Conservation (phyloP, 305 asterid genomes). For the Euphrasia arctica region DNA sequence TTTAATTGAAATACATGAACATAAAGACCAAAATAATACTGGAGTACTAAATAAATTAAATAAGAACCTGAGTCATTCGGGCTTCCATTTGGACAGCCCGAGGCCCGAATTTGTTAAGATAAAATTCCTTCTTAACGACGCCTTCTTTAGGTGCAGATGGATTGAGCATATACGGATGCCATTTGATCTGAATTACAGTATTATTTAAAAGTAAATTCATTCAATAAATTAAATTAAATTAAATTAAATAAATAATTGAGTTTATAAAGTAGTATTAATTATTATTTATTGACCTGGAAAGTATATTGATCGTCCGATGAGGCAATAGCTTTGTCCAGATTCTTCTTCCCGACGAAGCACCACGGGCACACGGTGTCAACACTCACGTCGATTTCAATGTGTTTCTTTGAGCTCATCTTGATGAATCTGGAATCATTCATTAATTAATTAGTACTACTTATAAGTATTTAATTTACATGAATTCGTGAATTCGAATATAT, state of each 20-base stretch:
- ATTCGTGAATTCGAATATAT: no score
- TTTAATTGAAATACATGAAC: slow-evolving; percentile 8
- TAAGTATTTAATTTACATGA: no score
- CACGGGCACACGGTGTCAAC: slow-evolving; percentile 89
- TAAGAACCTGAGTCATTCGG: slow-evolving; percentile 65
- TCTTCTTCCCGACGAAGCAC: slow-evolving; percentile 91
- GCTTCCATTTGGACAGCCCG: slow-evolving; percentile 55
- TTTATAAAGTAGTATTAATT: neutral
- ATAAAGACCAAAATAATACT: neutral
- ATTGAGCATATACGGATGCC: slow-evolving; percentile 78
- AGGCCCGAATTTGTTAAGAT: slow-evolving; percentile 54
- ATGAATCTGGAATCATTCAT: slow-evolving; percentile 18
- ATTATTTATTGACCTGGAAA: slow-evolving; percentile 49
- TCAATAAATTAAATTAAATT: neutral
- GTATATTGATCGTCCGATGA: slow-evolving; percentile 48
- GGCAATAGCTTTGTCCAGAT: slow-evolving; percentile 81
- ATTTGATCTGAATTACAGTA: slow-evolving; percentile 48
- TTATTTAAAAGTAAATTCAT: neutral
- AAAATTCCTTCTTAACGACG: slow-evolving; percentile 59
- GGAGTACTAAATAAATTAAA: neutral
- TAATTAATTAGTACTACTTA: no score
- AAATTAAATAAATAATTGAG: neutral
- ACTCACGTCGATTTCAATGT: slow-evolving; percentile 58
- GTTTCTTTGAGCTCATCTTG: slow-evolving; percentile 59
- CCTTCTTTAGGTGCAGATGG: slow-evolving; percentile 82